Evolutionary conservation across 2,329 filamentous ascomycete species (phyloP), one percentile per base, ranked within the genome.

Genomic region (Drechmeria coniospora): DNA sequence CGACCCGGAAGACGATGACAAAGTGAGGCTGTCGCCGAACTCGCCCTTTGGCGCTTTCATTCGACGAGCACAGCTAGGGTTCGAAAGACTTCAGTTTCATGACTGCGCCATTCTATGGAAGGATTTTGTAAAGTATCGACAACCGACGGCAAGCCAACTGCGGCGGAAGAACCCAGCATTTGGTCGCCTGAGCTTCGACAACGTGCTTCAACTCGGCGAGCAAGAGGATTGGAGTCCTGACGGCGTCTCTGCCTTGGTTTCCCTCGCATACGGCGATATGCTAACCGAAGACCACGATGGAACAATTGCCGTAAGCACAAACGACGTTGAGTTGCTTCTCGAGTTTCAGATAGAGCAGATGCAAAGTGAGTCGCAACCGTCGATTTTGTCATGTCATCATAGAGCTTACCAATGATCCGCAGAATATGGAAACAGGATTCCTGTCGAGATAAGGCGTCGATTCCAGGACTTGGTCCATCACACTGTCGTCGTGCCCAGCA

Each of bases 301-400:
- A 3, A 53, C 54, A 2, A 36, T 65, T 11, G 51, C 63, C 2
- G 63, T 81, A 30, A 90, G 82, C 50, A 74, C 72, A 1, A 76
- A 87, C 39, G 83, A 92, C 44, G 62, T 90, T 6, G 81, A 92
- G 46, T 70, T 69, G 17, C 57, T 94, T 16, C 56, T 95, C 13
- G 82, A 92, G 39, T 92, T 90, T 40, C 86, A 93, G 45, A 76
- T 95, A 21, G 76, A 81, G 36, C 74, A 83, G 48, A 73, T 94
- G 56, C 86, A 94, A 48, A 80, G 79, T 77, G 54, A 44, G 59
- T 52, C 10, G 12, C 12, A 8, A 16, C 19, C 8, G 5, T 16
- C 16, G 11, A 22, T 21, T 11, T 15, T 12, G 18, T 25, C 7
- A n/a, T n/a, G 6, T 25, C 11, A 11, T 11, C 14, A 10, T 17